Base-by-base conservation (phyloP, 805 yeast species). In the Tetrapisispora phaffii region DNA sequence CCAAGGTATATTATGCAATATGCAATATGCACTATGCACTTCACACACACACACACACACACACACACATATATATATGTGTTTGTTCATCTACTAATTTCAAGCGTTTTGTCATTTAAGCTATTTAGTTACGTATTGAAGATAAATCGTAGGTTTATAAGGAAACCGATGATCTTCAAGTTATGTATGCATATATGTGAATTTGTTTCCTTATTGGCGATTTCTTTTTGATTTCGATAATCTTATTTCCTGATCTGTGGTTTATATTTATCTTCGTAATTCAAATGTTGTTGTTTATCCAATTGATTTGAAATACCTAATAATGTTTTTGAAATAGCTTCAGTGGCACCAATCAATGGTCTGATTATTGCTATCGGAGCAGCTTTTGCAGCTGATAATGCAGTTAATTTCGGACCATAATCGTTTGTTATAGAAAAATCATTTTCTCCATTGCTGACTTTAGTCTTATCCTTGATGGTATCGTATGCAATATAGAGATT, bases 321-420 rank as follows among this genome's bases (percentile, higher is more conserved):
- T 42, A 89, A 68, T 0, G 95, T 75, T 56, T 80, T 84, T 6
- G 90, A 82, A 7, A 89, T 72, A 0, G 95, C 95, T 59, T 87
- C 96, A 0, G 96, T 84, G 0, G 95, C 87, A 1, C 97, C 97
- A 54, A 89, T 87, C 49, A 87, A 73, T 2, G 97, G 96, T 36
- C 96, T 63, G 2, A 89, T 72, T 15, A 89, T 63, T 17, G 86
- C 80, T 15, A 86, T 77, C 0, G 97, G 97, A 1, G 95, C 78
- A 0, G 83, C 86, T 50, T 75, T 76, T 13, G 85, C 80, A 13
- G 87, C 70, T 1, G 86, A 80, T 17, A 70, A 63, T 0, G 85
- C 75, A 0, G 89, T 85, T 4, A 73, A 81, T 53, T 76, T 81
- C 0, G 86, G 78, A 48, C 73, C 77, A 0, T 78, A 81, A 20